Evolutionary conservation across 495 filamentous ascomycete genomes (phyloP), one percentile per base, ranked within the genome.

Genomic region (Lasiosphaeria hispida): DNA sequence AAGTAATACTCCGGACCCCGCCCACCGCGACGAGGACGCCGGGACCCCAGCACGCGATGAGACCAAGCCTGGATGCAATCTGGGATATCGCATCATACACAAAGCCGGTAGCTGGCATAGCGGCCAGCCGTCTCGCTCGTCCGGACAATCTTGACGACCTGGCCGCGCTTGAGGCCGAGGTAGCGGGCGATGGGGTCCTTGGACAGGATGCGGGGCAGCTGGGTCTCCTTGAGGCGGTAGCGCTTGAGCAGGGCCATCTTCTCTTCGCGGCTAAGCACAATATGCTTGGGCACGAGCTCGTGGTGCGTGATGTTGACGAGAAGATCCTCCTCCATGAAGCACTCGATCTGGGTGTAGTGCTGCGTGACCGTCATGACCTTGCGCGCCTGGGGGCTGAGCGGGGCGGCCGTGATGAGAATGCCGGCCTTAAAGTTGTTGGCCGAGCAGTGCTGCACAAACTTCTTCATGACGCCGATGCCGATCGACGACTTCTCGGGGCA

Each of bases 221-320:
- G 94, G 36, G 88, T 96, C 81, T 98, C 94, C 85, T 96, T 97
- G 66, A 98, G 77, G 49, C 94, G 82, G 75, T 98, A 98, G 50
- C 94, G 80, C 73, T 90, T 83, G 55, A 98, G 75, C 63, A 98
- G 75, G 38, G 83, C 81, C 53, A 71, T 78, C 81, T 96, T 96
- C 80, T 98, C 95, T 66, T 94, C 91, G 41, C 85, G 82, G 67
- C 88, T 93, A 41, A 98, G 82, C 48, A 97, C 77, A 15, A 96
- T 85, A 69, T 98, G 94, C 68, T 89, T 93, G 33, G 94, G 94
- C 14, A 98, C 94, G 13, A 98, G 84, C 75, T 97, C 92, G 76
- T 98, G 94, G 68, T 91, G 91, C 19, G 93, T 97, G 72, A 98
- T 98, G 74, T 98, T 98, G 68, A 97, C 92, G 44, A 98, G 81